Evolutionary conservation across 169 alveolate genomes (phyloP), one percentile per base, ranked within the genome.

Genomic region (Plasmodium chabaudi): DNA sequence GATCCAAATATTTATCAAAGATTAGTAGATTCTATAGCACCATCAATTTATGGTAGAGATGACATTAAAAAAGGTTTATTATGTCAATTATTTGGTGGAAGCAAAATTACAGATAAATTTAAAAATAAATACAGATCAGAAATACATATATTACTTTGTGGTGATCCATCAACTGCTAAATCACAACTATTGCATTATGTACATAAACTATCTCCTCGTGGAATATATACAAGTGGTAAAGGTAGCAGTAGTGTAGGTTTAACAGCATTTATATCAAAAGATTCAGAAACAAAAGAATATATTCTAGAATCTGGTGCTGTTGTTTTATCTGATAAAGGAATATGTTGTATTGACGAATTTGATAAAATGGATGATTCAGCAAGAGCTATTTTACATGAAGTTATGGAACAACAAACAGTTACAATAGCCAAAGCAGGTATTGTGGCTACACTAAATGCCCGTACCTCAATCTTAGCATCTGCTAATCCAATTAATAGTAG

Each of bases 81-180:
- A 56, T 97, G 99, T 87, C 98, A 98, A 93, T 93, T 99, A 21
- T 98, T 99, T 77, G 99, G 99, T n/a, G 99, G 99, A 44, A 94
- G 97, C 63, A 94, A 87, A 77, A 97, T 96, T 15, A 82, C 90
- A 1, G 95, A 93, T 23, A 67, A 91, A 65, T 67, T 64, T 46
- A 88, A 90, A 53, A 93, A 88, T 71, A 88, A 88, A 93, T 67
- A 88, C 46, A 91, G 99, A 92, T 97, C 99, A 6, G 99, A 98
- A 87, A 96, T 99, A 56, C 98, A 99, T 94, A 94, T 98, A 27
- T 94, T 99, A 72, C 94, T 99, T 21, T 98, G 99, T 69, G 99
- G 99, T 46, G 99, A 99, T 91, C 99, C 99, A 4, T 97, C 99
- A 4, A 98, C 99, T 19, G 99, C 99, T 42, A 99, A 99, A 94